Evolutionary conservation across 1,284 basidiomycete genomes (phyloP), one percentile per base, ranked within the genome.

Genomic region (Malassezia arunalokei): DNA sequence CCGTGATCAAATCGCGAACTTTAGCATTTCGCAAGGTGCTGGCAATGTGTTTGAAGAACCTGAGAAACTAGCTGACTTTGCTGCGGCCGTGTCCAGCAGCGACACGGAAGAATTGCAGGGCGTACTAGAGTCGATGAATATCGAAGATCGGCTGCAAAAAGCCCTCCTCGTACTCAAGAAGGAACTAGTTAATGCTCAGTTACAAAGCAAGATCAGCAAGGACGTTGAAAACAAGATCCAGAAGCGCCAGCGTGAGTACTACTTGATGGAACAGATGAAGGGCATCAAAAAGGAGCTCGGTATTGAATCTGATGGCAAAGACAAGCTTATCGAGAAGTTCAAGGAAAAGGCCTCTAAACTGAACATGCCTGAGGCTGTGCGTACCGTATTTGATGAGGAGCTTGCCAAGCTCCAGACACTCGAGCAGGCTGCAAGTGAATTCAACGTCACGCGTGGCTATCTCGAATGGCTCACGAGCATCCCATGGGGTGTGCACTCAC

Each of bases 271-370:
- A 75, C 94, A 98, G 76, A 81, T 98, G 58, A 95, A 94, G 76
- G 90, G 88, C 1, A 98, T 99, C 76, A 96, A 98, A 79, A 94
- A 92, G 78, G 94, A 96, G 76, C 80, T 98, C 6, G 92, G 92
- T 5, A 87, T 96, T 82, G 89, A 92, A 76, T 85, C 83, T 31
- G 92, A 98, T 66, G 92, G 92, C 37, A 96, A 96, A 78, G 92
- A 96, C 76, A 94, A 91, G 76, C 77, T 96, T 56, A 85, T 96
- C 45, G 88, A 94, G 74, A 90, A 92, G 77, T 94, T 96, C 77
- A 86, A 83, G 40, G 87, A 94, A 69, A 83, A 92, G 56, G 91
- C 89, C 0, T 82, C 80, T 31, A 76, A 78, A 56, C 76, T 96
- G 63, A 86, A 86, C 66, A 96, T 98, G 92, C 91, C 92, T 0